Percentiles rank a stretch among this genome's conserved stretches.
These are phyloP conservation scores for Saccharomyces hybrid DNA, from an alignment of 1,139 yeast genomes.

Conservation along the genomic window DNA sequence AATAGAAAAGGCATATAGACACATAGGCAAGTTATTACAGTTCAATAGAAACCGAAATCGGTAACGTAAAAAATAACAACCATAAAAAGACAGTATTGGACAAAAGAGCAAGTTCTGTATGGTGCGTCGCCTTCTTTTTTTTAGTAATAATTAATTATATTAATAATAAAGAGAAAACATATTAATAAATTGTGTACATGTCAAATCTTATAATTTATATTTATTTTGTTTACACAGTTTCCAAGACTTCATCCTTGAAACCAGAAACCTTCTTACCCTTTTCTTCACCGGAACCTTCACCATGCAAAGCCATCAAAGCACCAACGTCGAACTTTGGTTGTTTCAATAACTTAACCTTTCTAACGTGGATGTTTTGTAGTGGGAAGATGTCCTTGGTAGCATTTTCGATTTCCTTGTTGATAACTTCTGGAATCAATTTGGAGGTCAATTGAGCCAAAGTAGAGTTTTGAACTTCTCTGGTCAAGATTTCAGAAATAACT, in stretches of 20 bases:
- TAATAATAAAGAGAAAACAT: constrained; percentile 2
- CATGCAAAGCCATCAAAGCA: constrained; percentile 82
- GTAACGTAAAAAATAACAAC: not conserved
- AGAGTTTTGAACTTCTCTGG: constrained; percentile 76
- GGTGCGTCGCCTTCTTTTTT: not conserved
- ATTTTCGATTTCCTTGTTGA: constrained; percentile 86
- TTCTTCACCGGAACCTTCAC: constrained; percentile 76
- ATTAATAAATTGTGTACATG: constrained; percentile 5
- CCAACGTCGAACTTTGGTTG: constrained; percentile 90
- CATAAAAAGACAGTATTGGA: not conserved
- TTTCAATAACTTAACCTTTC: constrained; percentile 86
- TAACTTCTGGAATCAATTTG: constrained; percentile 85
- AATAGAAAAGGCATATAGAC: not conserved
- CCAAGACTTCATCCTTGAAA: constrained; percentile 88
- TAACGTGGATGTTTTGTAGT: constrained; percentile 83
- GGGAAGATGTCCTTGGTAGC: constrained; percentile 80
- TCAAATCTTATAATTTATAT: constrained; percentile 3
- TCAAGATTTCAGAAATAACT: constrained; percentile 80
- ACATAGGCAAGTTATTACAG: not conserved
- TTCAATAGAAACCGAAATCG: not conserved
- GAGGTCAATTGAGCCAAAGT: constrained; percentile 82
- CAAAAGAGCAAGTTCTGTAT: not conserved
- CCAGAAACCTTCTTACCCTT: constrained; percentile 85
- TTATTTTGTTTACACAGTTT: constrained; percentile 50
- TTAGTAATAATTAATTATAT: not conserved